Percentiles rank a stretch among this genome's conserved stretches.
Conservation (phyloP, 345 rosid species). For the Salix koriyanagi region DNA sequence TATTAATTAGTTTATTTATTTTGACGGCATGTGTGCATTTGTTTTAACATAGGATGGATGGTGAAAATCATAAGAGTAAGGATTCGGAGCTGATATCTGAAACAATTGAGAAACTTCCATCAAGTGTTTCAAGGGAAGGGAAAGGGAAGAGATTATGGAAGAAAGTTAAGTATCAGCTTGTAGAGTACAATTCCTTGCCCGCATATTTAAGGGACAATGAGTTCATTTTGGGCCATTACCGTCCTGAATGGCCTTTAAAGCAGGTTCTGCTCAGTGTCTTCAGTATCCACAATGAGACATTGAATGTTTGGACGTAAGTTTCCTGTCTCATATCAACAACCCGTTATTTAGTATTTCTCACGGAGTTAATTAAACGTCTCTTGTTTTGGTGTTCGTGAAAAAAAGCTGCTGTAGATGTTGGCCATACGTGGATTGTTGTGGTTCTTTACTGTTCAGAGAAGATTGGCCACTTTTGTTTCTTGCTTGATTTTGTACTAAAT, state of each 20-base stretch:
- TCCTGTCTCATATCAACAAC: background rate
- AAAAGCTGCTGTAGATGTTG: background rate
- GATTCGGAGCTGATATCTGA: slow-evolving; percentile 30
- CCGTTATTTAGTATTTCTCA: background rate
- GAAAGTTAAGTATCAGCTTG: slow-evolving; percentile 86
- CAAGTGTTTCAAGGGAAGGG: slow-evolving; percentile 35
- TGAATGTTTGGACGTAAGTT: slow-evolving; percentile 95
- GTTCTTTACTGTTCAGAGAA: background rate
- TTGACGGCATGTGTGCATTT: background rate
- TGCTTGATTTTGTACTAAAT: background rate
- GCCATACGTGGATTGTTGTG: background rate
- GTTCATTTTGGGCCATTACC: slow-evolving; percentile 73
- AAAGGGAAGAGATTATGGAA: slow-evolving; percentile 85
- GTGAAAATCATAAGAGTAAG: slow-evolving; percentile 21
- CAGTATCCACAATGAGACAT: slow-evolving; percentile 81
- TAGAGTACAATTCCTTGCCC: slow-evolving; percentile 82
- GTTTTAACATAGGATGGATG: slow-evolving; percentile 35
- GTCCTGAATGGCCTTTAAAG: slow-evolving; percentile 93
- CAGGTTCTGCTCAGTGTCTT: slow-evolving; percentile 79
- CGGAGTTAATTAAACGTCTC: background rate
- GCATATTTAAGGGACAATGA: slow-evolving; percentile 85
- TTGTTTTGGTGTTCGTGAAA: background rate
- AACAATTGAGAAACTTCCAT: slow-evolving; percentile 36
- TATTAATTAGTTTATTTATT: too few species aligned
- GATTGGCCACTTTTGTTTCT: background rate